A percentile compares a stretch with the other conserved stretches of the same genome.
Evolutionary conservation across 805 yeast species (phyloP).

Genomic region (Hagleromyces aurorensis): DNA sequence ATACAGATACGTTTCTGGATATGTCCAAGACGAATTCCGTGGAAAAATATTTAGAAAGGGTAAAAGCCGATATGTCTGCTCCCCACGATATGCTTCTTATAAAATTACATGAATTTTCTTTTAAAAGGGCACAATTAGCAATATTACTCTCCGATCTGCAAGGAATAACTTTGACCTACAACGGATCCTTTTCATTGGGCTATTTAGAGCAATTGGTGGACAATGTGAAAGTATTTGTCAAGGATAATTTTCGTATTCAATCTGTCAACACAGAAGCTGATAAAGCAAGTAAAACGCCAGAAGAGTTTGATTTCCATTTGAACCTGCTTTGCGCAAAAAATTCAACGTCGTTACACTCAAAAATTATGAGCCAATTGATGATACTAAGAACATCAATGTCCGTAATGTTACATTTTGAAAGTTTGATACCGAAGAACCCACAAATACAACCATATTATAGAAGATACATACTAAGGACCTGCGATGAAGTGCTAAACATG

Average conservation of each 20-base stretch:
- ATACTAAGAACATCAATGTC: conserved; percentile 25
- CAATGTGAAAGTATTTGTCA: conserved; percentile 17
- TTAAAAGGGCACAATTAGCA: conserved; percentile 21
- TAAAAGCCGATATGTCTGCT: conserved; percentile 14
- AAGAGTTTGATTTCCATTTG: conserved; percentile 2
- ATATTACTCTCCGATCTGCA: conserved; percentile 23
- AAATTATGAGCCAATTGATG: conserved; percentile 20
- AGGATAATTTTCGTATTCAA: conserved; percentile 13
- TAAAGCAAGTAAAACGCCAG: conserved; percentile 2
- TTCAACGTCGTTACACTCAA: conserved; percentile 20
- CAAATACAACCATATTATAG: conserved; percentile 14
- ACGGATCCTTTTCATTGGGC: conserved; percentile 15
- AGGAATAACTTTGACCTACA: conserved; percentile 20
- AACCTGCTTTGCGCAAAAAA: conserved; percentile 9
- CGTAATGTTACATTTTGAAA: conserved; percentile 25
- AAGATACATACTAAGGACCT: conserved; percentile 16
- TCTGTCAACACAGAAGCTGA: conserved; percentile 3
- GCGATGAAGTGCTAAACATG: conserved; percentile 14
- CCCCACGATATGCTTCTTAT: conserved; percentile 8
- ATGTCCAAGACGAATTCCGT: conserved; percentile 13
- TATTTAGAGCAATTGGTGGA: conserved; percentile 16
- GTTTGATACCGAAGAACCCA: conserved; percentile 8
- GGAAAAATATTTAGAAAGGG: conserved; percentile 16
- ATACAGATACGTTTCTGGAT: conserved; percentile 15
- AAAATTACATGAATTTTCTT: conserved; percentile 17